Evolutionary conservation across 257 asterid species (phyloP).

Genomic region (Osmanthus fragrans): DNA sequence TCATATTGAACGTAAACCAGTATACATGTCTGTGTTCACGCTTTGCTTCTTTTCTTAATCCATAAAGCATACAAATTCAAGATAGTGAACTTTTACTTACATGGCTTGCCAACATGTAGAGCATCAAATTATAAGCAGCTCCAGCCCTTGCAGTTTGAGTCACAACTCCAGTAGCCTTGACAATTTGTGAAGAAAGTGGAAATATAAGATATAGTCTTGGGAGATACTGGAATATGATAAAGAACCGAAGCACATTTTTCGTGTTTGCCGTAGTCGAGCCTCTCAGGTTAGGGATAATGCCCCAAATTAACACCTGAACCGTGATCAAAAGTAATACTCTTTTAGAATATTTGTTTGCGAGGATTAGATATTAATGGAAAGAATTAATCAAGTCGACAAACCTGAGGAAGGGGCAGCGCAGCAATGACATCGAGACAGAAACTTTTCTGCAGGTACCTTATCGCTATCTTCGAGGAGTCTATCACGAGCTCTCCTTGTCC

Average conservation of each 20-base stretch:
- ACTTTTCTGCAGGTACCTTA: slow-evolving; percentile 49
- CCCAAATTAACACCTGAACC: slow-evolving; percentile 75
- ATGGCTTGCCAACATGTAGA: slow-evolving; percentile 97
- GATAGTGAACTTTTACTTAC: slow-evolving; percentile 41
- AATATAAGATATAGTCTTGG: slow-evolving; percentile 79
- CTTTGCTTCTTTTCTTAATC: too few relatives aligned
- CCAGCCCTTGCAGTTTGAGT: slow-evolving; percentile 99
- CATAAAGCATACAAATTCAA: neutral
- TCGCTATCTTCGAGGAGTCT: slow-evolving; percentile 68
- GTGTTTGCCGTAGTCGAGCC: slow-evolving; percentile 85
- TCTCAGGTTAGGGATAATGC: slow-evolving; percentile 58
- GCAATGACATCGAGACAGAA: slow-evolving; percentile 75
- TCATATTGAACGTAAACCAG: neutral
- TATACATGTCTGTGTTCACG: too few relatives aligned
- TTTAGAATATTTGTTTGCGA: neutral
- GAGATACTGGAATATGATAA: slow-evolving; percentile 76
- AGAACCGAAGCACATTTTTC: slow-evolving; percentile 78
- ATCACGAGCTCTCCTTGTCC: slow-evolving; percentile 97
- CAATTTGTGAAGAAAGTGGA: slow-evolving; percentile 86
- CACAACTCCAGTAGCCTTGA: slow-evolving; percentile 90
- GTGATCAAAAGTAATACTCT: neutral
- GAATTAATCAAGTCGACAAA: slow-evolving; percentile 23
- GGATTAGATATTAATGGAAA: neutral
- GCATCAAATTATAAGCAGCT: slow-evolving; percentile 94
- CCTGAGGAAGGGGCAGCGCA: slow-evolving; percentile 98